Evolutionary conservation across 2,329 filamentous ascomycete genomes (phyloP), one percentile per base, ranked within the genome.

Genomic region (Hymenoscyphus linearis): DNA sequence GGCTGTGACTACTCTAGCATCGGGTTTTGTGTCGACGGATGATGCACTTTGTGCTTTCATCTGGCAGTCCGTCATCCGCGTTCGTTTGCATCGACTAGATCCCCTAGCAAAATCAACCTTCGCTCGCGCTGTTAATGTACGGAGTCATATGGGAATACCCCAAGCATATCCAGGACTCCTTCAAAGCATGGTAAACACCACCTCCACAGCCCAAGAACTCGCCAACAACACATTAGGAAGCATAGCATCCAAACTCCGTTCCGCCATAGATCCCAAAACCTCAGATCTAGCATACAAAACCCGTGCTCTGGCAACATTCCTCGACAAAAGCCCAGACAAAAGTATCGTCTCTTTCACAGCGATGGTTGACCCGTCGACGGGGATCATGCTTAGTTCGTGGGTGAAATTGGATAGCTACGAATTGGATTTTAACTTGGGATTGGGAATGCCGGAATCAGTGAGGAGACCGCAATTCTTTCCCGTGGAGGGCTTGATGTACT

Each of bases 381-480:
- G 83, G 44, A 70, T 85, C 2, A 78, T 80, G 74, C 62, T 85
- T 5, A 84, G 79, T 61, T 85, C 81, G 0, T 85, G 82, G 82
- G 76, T 76, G 0, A 79, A 80, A 57, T 68, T 80, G 2, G 70
- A 76, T 36, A 47, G 35, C 36, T 62, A 62, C 52, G 58, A 62
- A 9, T 27, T 62, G 14, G 61, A 60, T 55, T 62, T 62, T n/a
- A 47, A 36, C 26, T 31, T 62, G 27, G 55, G 37, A 50, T 34
- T 58, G n/a, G 55, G 55, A 22, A 14, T 9, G n/a, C 55, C 55
- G 40, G 55, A 58, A 37, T 58, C 25, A 27, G 55, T 52, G 22
- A 47, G 55, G n/a, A 34, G 55, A 18, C 40, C 55, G 44, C 37
- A 50, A 22, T 50, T 58, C 16, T 25, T 34, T 12, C 55, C 55